Evolutionary conservation across 2,329 filamentous ascomycete genomes (phyloP), one percentile per base, ranked within the genome.

Genomic region (Fusarium camptoceras): DNA sequence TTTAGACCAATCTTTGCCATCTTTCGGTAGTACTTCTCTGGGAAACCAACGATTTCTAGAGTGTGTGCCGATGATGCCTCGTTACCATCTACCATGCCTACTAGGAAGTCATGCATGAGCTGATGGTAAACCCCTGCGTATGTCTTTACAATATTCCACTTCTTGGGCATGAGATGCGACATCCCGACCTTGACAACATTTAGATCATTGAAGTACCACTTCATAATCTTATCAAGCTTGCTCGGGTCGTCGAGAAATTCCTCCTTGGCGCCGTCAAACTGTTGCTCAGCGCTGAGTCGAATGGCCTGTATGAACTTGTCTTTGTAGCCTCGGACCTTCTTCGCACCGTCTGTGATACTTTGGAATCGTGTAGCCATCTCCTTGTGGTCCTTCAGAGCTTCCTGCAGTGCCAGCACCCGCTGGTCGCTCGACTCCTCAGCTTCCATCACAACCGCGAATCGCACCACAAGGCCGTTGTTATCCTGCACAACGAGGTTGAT

Each of bases 201-300:
- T 39, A 99, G 87, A 79, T 99, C 95, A 82, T 98, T 98, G 83
- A 98, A 99, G 81, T 90, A 99, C 96, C 96, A 99, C 76, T 92
- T 92, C 81, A 97, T 89, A 71, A 88, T 90, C 83, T 97, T 97
- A 70, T 97, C 93, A 48, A 99, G 85, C 75, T 88, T 89, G 51
- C 91, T 87, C 0, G 96, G 93, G 76, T 98, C 94, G 39, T 91
- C 92, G 55, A 95, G 82, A 79, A 99, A 98, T 48, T 90, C 87
- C 56, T 92, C 88, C 62, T 90, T 88, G 42, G 89, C 87, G 63
- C 89, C 85, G 15, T 89, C 88, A 74, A 98, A 94, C 76, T 95
- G 92, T 46, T 87, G 87, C 76, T 92, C 87, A 9, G 91, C 92
- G 68, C 89, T 90, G 62, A 90, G 84, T 74, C 90, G 88, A 76